Base-by-base conservation (phyloP, 2,329 filamentous ascomycete genomes). In the Fusarium oxysporum region DNA sequence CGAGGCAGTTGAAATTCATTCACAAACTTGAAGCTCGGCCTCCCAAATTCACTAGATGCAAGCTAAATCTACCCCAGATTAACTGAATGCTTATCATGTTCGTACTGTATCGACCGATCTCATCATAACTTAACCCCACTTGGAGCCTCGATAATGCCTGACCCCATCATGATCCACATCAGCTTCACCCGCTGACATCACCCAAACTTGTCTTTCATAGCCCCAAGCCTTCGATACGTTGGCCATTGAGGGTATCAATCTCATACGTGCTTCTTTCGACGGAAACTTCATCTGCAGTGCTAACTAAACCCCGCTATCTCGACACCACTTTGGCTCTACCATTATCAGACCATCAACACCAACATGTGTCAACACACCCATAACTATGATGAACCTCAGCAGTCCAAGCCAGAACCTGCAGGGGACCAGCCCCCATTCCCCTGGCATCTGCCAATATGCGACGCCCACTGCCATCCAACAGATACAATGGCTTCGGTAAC, bases 401-500 rank as follows among this genome's bases (percentile, higher is more conserved):
- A 47, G 38, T 33, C 51, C 28, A 41, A 40, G 6, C 43, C 51
- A 48, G 35, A 35, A 8, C 17, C 9, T 41, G 28, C 21, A 30
- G 48, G 38, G 21, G 33, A 58, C 19, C 43, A 50, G 53, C 33
- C 73, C 60, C 78, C 82, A 32, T 91, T 92, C 74, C 92, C 92
- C 17, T 95, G 92, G 92, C 86, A 92, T 62, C 81, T 91, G 37
- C 91, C 91, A 54, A 85, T 94, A 67, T 93, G 87, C 78, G 93
- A 96, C 79, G 92, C 93, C 28, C 93, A 96, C 83, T 96, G 93
- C 81, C 93, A 96, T 79, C 93, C 93, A 8, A 96, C 93, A 33
- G 93, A 96, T 80, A 93, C 91, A 25, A 91, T 94, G 88, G 82
- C 86, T 45, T 89, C 86, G 23, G 81, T 93, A 54, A 74, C 84